These are phyloP conservation scores for Carallia brachiata DNA, from an alignment of 345 rosid genomes.

Conservation along the genomic window DNA sequence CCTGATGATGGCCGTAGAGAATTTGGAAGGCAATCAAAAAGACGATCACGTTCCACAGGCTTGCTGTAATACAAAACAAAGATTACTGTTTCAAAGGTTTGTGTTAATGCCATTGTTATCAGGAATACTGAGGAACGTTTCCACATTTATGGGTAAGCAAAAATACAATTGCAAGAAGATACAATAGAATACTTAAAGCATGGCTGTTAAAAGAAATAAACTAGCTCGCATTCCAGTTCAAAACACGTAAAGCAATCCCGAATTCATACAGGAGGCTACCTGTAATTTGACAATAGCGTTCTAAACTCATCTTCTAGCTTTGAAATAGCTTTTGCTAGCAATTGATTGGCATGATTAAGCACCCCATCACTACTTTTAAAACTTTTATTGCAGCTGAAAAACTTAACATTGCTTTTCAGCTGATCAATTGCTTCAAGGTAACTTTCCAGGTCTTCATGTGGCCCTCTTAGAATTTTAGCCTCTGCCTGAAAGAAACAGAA, in stretches of 20 bases:
- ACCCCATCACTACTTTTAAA: constrained; percentile 63
- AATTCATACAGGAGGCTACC: constrained; percentile 37
- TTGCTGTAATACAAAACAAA: constrained; percentile 50
- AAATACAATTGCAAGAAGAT: too few relatives aligned
- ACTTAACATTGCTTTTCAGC: constrained; percentile 59
- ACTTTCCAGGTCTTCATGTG: constrained; percentile 90
- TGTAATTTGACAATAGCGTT: constrained; percentile 69
- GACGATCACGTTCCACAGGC: constrained; percentile 89
- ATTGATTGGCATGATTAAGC: constrained; percentile 59
- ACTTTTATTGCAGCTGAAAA: constrained; percentile 61
- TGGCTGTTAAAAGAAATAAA: too few relatives aligned
- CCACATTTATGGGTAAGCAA: too few relatives aligned
- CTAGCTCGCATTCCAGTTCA: neutral
- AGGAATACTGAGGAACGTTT: too few relatives aligned
- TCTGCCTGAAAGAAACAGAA: constrained; percentile 51
- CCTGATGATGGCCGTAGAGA: constrained; percentile 65
- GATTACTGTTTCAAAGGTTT: neutral
- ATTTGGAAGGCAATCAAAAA: constrained; percentile 80
- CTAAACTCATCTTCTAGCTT: constrained; percentile 95
- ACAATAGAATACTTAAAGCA: too few relatives aligned
- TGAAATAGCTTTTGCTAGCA: constrained; percentile 74
- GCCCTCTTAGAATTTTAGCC: constrained; percentile 94
- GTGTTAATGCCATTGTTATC: neutral
- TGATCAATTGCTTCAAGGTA: constrained; percentile 92
- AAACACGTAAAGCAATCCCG: neutral